These are phyloP conservation scores for Suillus cothurnatus DNA, from an alignment of 768 basidiomycete genomes.

Conservation along the genomic window DNA sequence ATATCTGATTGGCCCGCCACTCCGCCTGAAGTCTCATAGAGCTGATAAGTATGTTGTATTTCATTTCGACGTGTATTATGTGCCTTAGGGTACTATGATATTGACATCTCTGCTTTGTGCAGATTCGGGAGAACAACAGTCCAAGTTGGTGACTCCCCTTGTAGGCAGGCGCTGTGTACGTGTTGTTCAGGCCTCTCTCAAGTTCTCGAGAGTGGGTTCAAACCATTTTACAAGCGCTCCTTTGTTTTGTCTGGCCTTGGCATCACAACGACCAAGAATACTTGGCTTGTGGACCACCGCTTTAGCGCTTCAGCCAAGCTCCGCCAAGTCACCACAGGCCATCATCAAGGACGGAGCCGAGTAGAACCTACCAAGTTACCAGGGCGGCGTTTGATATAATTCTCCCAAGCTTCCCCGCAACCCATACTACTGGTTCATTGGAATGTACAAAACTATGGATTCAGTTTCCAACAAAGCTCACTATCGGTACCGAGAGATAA, in stretches of 20 bases:
- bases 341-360: not conserved
- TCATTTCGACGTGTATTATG: not conserved
- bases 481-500: conserved; percentile 5
- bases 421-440: not conserved
- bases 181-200: not conserved
- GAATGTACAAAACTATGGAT: not conserved
- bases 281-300: no score
- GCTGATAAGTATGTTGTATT: not conserved
- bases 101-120: not conserved
- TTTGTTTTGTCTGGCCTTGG: not conserved
- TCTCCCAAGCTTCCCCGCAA: not conserved
- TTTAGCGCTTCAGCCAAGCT: not conserved
- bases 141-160: not conserved
- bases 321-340: not conserved
- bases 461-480: not conserved
- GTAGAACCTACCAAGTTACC: not conserved
- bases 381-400: not conserved
- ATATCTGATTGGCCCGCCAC: not conserved
- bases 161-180: not conserved
- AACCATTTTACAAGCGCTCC: not conserved
- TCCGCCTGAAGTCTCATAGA: not conserved
- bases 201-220: not conserved
- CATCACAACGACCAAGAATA: not conserved
- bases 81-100: not conserved
- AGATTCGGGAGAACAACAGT: not conserved